Evolutionary conservation across 805 yeast species (phyloP).

Genomic region (Wickerhamiella lipophila): DNA sequence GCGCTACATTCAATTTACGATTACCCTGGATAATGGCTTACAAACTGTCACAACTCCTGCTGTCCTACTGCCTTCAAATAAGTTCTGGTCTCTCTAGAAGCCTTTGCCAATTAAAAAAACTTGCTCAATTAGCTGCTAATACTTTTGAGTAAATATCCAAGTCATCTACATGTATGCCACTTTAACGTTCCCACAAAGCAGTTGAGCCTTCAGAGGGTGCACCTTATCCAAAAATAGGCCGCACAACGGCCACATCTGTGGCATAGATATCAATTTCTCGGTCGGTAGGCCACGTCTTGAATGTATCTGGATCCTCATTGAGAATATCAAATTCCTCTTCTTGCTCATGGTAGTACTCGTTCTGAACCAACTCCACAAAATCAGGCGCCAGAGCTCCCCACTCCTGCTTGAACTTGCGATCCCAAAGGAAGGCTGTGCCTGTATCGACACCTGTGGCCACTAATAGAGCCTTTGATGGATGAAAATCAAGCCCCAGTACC

Average conservation of each 20-base stretch:
- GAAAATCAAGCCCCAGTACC: slow-evolving; percentile 81
- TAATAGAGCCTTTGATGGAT: slow-evolving; percentile 56
- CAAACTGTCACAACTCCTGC: slow-evolving; percentile 23
- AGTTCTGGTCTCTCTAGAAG: too few species aligned
- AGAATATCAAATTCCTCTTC: slow-evolving; percentile 65
- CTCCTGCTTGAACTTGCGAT: slow-evolving; percentile 68
- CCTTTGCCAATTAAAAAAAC: too few species aligned
- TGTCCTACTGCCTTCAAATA: slow-evolving; percentile 17
- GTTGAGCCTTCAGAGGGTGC: too few species aligned
- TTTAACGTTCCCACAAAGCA: too few species aligned
- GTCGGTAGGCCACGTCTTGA: background rate
- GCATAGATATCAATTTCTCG: slow-evolving; percentile 1
- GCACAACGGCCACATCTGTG: background rate
- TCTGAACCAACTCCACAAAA: slow-evolving; percentile 87
- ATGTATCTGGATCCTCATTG: slow-evolving; percentile 46
- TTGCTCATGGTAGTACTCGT: slow-evolving; percentile 69
- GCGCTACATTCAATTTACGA: too few species aligned
- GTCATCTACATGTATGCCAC: background rate
- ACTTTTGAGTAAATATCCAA: background rate
- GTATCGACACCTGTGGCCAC: slow-evolving; percentile 76
- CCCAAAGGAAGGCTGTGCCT: slow-evolving; percentile 75
- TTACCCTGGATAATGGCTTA: slow-evolving; percentile 23
- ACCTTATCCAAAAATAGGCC: background rate
- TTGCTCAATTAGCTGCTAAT: too few species aligned
- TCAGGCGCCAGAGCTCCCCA: slow-evolving; percentile 98